These are phyloP conservation scores for Hypoxylon sp. DNA, from an alignment of 2,329 filamentous ascomycete species.

Conservation along the genomic window DNA sequence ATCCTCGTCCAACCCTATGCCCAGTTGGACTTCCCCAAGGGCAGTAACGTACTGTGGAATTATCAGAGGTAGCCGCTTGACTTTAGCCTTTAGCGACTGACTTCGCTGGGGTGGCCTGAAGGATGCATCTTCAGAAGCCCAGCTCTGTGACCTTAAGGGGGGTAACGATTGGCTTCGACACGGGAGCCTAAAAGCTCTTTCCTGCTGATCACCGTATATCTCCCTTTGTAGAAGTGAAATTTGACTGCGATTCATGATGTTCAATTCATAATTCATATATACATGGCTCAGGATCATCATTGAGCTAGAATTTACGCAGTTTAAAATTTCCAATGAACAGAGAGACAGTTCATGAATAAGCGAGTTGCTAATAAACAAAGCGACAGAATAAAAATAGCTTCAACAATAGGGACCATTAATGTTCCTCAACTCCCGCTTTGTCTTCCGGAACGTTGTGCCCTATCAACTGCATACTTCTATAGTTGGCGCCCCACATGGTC, in stretches of 20 bases:
- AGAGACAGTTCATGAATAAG: not conserved
- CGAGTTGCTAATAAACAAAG: slow-evolving; percentile 1
- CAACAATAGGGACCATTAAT: not conserved
- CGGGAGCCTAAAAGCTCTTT: not conserved
- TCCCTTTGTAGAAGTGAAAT: not conserved
- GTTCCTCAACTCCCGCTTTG: not conserved
- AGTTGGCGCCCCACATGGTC: too few relatives aligned
- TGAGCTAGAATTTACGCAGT: not conserved
- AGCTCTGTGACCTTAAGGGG: not conserved
- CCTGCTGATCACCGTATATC: not conserved
- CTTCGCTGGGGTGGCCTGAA: not conserved
- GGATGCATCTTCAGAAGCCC: not conserved
- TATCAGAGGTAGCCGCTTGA: slow-evolving; percentile 5
- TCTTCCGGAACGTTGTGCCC: not conserved
- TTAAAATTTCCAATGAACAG: not conserved
- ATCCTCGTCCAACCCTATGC: not conserved
- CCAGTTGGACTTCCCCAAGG: not conserved
- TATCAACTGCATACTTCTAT: not conserved
- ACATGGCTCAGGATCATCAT: not conserved
- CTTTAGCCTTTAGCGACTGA: slow-evolving; percentile 2
- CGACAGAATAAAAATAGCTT: not conserved
- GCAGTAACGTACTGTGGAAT: not conserved
- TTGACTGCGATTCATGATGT: not conserved
- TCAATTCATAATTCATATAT: not conserved
- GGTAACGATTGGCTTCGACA: slow-evolving; percentile 6